Base-by-base conservation (phyloP, 164 flowering plant genomes). In the Vitis amurensis region DNA sequence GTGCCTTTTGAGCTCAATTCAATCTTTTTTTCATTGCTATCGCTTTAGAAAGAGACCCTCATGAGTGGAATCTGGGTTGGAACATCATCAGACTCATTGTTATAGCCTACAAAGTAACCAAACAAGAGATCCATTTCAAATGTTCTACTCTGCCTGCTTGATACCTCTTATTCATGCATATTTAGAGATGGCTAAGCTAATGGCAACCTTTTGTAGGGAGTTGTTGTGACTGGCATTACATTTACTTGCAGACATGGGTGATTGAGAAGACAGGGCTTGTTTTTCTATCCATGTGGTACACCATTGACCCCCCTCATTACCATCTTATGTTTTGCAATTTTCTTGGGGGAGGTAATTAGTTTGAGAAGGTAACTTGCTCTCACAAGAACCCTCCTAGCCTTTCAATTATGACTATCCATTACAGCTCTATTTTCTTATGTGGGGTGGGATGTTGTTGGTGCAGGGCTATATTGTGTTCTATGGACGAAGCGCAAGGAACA, bases 261-360 rank as follows among this genome's bases (percentile, higher is more conserved):
- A 70, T 78, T 30, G 77, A 70, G 69, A 77, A 75, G 76, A 82
- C 71, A 44, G 83, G 85, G 2, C 83, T 83, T 17, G 74, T 82
- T 49, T 82, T 75, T 53, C 74, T 52, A 15, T 75, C 83, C 50
- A 67, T 75, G 64, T 80, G 27, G 77, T 17, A 68, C 73, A 9
- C 85, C 85, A 50, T 50, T 82, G 31, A 47, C 66, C 17, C 67
- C 74, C 3, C 56, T 75, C 61, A 57, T 80, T 2, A 80, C 83
- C 5, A 80, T 76, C 5, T 59, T 75, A 9, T 55, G 77, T 29
- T 80, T 83, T 0, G 62, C 74, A 16, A 19, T 79, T 11, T 11
- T 80, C 30, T 76, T 74, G 49, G 70, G 70, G 11, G 83, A 82
- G 63, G 23, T 17, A 23, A 63, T 76, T 56, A 47, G 60, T 66